phyloP scores from a whole-genome alignment of 129 eudicot genomes.

The Artemisia argyi region DNA sequence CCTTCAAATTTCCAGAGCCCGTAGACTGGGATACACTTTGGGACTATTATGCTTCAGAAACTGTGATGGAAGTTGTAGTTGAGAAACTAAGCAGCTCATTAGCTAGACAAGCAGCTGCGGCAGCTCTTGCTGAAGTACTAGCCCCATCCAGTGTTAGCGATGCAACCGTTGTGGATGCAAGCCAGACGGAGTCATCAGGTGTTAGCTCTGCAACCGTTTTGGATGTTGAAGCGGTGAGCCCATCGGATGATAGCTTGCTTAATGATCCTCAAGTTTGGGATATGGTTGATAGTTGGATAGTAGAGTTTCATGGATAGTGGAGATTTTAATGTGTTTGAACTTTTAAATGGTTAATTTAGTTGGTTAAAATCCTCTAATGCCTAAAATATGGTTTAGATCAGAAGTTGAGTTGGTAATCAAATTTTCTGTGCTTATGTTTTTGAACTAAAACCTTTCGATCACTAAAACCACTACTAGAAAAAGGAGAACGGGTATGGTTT shows the following conservation, averaged over 20 bases:
- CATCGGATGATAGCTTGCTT: not conserved
- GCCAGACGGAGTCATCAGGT: not conserved
- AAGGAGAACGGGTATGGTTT: too few species aligned
- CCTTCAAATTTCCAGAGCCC: slow-evolving; percentile 22
- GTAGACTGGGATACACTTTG: slow-evolving; percentile 14
- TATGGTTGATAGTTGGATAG: not conserved
- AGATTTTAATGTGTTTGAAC: not conserved
- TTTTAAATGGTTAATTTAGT: too few species aligned
- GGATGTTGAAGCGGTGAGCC: not conserved
- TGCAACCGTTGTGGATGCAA: too few species aligned
- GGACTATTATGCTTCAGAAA: not conserved
- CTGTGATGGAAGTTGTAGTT: slow-evolving; percentile 16
- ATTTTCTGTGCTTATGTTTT: too few species aligned
- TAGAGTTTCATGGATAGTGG: not conserved
- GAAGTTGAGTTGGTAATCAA: too few species aligned
- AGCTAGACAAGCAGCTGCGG: not conserved
- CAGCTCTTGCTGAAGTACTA: too few species aligned
- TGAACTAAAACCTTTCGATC: too few species aligned
- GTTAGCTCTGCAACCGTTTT: not conserved
- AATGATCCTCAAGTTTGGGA: not conserved
- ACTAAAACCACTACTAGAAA: too few species aligned
- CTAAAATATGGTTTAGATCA: too few species aligned
- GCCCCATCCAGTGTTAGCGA: not conserved
- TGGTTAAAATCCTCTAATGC: too few species aligned
- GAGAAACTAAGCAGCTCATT: not conserved